These are phyloP conservation scores for Stachybotrys chartarum DNA, from an alignment of 2,329 filamentous ascomycete species.

Conservation along the genomic window DNA sequence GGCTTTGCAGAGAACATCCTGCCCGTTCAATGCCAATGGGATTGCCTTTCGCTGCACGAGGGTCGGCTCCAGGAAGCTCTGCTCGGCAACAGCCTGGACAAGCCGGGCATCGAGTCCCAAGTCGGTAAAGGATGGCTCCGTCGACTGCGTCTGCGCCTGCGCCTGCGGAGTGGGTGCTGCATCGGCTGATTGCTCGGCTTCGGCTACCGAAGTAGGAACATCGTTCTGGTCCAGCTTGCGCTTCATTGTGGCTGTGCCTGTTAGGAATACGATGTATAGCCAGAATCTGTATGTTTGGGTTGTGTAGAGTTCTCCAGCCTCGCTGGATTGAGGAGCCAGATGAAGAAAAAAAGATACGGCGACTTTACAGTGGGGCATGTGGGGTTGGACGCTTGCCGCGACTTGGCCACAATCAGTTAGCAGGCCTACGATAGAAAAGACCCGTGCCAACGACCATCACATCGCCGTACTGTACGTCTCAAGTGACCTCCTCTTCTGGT, in stretches of 20 bases:
- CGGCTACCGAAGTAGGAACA: conserved; percentile 30
- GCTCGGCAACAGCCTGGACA: conserved; percentile 75
- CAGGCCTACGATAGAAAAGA: too few species aligned
- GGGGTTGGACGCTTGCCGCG: background rate
- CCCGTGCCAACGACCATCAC: too few species aligned
- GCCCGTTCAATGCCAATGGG: conserved; percentile 77
- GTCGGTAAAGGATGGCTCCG: conserved; percentile 58
- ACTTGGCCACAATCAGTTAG: background rate
- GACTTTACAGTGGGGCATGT: background rate
- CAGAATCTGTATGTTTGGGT: too few species aligned
- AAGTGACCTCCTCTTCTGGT: too few species aligned
- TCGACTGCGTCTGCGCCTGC: conserved; percentile 15
- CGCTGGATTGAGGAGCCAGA: background rate
- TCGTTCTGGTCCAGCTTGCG: conserved; percentile 53
- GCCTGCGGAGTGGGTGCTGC: conserved; percentile 11
- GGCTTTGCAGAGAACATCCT: conserved; percentile 84
- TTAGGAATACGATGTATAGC: too few species aligned
- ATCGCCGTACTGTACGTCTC: too few species aligned
- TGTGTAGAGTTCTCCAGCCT: too few species aligned
- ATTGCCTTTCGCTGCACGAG: conserved; percentile 82
- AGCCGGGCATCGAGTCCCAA: conserved; percentile 79
- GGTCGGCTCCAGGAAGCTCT: conserved; percentile 82
- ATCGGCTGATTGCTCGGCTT: conserved; percentile 16
- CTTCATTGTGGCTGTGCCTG: conserved; percentile 25
- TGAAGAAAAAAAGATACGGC: background rate